These are phyloP conservation scores for Lomentospora prolificans DNA, from an alignment of 2,329 filamentous ascomycete species.

Conservation along the genomic window DNA sequence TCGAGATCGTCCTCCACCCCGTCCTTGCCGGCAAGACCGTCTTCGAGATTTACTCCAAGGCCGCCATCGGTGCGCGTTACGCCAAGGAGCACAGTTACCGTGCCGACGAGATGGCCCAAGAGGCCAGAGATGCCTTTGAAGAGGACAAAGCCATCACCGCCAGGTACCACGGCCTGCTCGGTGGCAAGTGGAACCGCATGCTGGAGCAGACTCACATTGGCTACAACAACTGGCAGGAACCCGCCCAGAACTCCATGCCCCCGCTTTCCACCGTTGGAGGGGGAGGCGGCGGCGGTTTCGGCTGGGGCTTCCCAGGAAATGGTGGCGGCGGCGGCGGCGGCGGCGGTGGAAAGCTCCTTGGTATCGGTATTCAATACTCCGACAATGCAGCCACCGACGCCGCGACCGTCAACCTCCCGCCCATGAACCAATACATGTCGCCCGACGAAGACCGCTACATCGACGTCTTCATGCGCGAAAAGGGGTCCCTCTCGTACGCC, in stretches of 20 bases:
- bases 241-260: slow-evolving; percentile 59
- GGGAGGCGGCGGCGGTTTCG: slow-evolving; percentile 10
- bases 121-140: slow-evolving; percentile 41
- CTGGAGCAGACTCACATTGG: slow-evolving; percentile 43
- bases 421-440: slow-evolving; percentile 33
- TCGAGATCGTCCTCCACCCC: slow-evolving; percentile 47
- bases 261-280: slow-evolving; percentile 19
- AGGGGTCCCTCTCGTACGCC: slow-evolving; percentile 39
- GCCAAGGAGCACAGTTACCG: slow-evolving; percentile 42
- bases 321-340: slow-evolving; percentile 53
- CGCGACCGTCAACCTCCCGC: slow-evolving; percentile 44
- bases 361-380: slow-evolving; percentile 58
- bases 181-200: slow-evolving; percentile 54
- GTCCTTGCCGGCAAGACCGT: slow-evolving; percentile 47
- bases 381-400: slow-evolving; percentile 44
- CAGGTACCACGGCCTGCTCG: slow-evolving; percentile 46
- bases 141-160: slow-evolving; percentile 45
- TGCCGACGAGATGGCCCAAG: slow-evolving; percentile 40
- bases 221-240: slow-evolving; percentile 53
- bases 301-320: slow-evolving; percentile 36
- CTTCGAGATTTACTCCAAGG: slow-evolving; percentile 41
- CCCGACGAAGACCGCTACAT: slow-evolving; percentile 41
- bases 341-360: slow-evolving; percentile 53
- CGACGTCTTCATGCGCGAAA: slow-evolving; percentile 53
- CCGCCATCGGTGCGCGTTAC: slow-evolving; percentile 41